Evolutionary conservation across 2,329 filamentous ascomycete genomes (phyloP), one percentile per base, ranked within the genome.

Genomic region (Penicillium sp.): DNA sequence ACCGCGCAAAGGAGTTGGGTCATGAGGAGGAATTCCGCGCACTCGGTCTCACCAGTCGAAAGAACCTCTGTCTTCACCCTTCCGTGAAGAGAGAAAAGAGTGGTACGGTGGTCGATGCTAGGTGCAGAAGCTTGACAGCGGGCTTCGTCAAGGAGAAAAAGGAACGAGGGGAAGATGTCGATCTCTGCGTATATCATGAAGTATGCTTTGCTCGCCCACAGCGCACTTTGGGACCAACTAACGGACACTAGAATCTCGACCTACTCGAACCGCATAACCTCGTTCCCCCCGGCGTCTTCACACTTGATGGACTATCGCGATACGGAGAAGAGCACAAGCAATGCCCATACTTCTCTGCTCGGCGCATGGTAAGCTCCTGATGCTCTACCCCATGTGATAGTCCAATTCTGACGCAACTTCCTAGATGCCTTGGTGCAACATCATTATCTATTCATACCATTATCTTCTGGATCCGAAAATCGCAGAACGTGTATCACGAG

Each of bases 381-480:
- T 13, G 4, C 14, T 45, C 10, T 29, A 18, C 22, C 2, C 3
- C 29, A 18, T 29, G 10, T 11, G 14, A 4, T 18, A 9, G 36
- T 36, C 38, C 49, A 44, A 44, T 54, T 42, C 66, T 72, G 59
- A 69, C 55, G 8, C 46, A 21, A n/a, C 31, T 29, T 14, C 42
- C 13, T 60, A 92, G 88, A 97, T 99, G 93, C 88, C 94, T 67
- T 97, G 92, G 70, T 99, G 94, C 82, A 97, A 99, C 71, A 92
- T 99, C 69, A 97, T 99, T 68, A 99, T 99, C 63, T 99, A 99
- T 77, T 99, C 94, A 0, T 99, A 99, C 70, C 94, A 99, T 74
- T 99, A 99, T 69, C 84, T 99, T 3, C 84, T 99, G 14, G 95
- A 99, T 67, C 94, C 94, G 3, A 99, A 99, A 72, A 99, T 99